Evolutionary conservation across 1,284 basidiomycete genomes (phyloP).

Genomic region (Ceratobasidium theobromae): DNA sequence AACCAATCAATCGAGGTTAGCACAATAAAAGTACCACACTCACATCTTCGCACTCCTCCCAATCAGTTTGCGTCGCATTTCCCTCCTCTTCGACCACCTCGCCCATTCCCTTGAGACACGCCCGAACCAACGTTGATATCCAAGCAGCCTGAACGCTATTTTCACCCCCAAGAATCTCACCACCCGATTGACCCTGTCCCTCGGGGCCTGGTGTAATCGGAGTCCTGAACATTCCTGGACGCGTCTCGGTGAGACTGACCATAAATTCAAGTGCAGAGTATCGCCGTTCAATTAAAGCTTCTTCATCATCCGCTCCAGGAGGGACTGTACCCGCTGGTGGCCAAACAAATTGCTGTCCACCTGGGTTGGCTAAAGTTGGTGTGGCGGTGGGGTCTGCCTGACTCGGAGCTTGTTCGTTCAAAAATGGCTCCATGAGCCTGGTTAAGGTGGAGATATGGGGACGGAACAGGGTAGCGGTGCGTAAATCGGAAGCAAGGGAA

Average conservation of each 20-base stretch:
- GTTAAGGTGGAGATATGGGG: slow-evolving; percentile 53
- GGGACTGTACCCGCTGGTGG: not conserved
- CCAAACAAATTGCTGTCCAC: slow-evolving; percentile 38
- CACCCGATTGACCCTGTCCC: not conserved
- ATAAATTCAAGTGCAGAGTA: slow-evolving; percentile 72
- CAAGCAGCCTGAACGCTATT: slow-evolving; percentile 45
- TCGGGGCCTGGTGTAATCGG: slow-evolving; percentile 47
- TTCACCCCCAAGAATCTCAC: slow-evolving; percentile 17
- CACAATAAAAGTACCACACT: slow-evolving; percentile 41
- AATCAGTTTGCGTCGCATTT: slow-evolving; percentile 58
- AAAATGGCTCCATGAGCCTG: slow-evolving; percentile 5
- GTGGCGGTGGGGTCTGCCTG: slow-evolving; percentile 46
- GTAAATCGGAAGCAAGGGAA: slow-evolving; percentile 58
- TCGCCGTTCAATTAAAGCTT: slow-evolving; percentile 50
- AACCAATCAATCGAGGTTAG: slow-evolving; percentile 24
- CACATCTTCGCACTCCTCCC: slow-evolving; percentile 64
- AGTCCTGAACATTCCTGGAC: slow-evolving; percentile 65
- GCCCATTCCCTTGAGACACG: slow-evolving; percentile 77
- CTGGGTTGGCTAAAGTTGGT: slow-evolving; percentile 60
- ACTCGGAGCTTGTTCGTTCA: slow-evolving; percentile 11
- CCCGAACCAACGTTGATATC: slow-evolving; percentile 64
- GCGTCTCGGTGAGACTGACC: slow-evolving; percentile 69
- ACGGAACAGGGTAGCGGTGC: slow-evolving; percentile 53
- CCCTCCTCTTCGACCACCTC: slow-evolving; percentile 63
- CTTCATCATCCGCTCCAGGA: slow-evolving; percentile 33